phyloP scores from a whole-genome alignment of 129 eudicot genomes.

The Oenanthe sinensis region DNA sequence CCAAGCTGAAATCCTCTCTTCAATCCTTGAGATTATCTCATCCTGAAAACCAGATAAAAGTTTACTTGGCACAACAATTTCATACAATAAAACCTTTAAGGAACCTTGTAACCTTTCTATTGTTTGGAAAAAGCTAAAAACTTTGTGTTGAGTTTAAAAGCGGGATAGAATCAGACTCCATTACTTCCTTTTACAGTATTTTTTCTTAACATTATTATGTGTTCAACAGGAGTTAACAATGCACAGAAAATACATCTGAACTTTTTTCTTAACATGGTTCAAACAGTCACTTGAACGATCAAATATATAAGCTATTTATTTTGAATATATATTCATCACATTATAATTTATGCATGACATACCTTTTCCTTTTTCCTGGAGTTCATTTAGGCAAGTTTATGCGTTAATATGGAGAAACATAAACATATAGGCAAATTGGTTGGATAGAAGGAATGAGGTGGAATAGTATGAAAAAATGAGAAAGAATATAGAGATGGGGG shows the following conservation, averaged over 20 bases:
- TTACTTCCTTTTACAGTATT: not conserved
- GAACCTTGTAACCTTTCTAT: not conserved
- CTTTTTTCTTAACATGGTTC: not conserved
- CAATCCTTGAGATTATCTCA: conserved; percentile 48
- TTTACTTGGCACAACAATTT: not conserved
- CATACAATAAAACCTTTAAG: not conserved
- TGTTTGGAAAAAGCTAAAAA: not conserved
- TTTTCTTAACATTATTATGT: not conserved
- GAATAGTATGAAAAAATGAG: too few species aligned
- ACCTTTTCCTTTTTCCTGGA: not conserved
- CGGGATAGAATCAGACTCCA: not conserved
- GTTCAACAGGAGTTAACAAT: not conserved
- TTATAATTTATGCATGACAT: not conserved
- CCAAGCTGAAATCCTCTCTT: conserved; percentile 84
- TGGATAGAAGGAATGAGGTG: too few species aligned
- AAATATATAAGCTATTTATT: not conserved
- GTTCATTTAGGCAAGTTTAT: too few species aligned
- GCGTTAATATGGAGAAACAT: too few species aligned
- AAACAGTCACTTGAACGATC: not conserved
- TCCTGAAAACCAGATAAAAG: conserved; percentile 33
- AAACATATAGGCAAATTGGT: too few species aligned
- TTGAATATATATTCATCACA: not conserved
- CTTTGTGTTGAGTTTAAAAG: not conserved
- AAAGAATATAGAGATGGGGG: too few species aligned
- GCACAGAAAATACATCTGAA: not conserved